Base-by-base conservation (phyloP, 306 rosid species). In the Lotus japonicus region DNA sequence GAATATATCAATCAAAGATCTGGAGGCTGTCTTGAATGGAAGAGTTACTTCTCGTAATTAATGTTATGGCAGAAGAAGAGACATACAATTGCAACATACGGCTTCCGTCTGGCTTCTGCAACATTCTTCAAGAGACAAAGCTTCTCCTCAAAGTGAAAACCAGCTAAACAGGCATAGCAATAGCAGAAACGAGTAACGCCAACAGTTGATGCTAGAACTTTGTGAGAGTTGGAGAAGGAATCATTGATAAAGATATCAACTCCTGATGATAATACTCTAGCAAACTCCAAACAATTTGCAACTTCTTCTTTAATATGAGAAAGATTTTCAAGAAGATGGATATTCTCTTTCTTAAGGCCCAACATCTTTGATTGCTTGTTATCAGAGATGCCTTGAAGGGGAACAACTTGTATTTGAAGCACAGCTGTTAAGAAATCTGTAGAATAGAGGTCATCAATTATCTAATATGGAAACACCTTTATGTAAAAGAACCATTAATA, bases 221-320 rank as follows among this genome's bases (percentile, higher is more conserved):
- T 88, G 79, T 94, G 98, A 58, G 89, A 82, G 67, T 68, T 78
- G 38, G 92, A 94, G 74, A 90, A 86, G 52, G 88, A 86, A 63
- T 94, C 98, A 19, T 94, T 86, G 55, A 94, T 95, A 72, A 90
- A 94, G 44, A 94, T 81, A 80, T 94, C 97, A 57, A 90, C 84
- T 65, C 86, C 90, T 1, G 78, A 84, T 2, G 96, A 81, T 64
- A 94, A 74, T 39, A 43, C 74, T 79, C 70, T 69, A 28, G 97
- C 63, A 85, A 88, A 90, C 53, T 86, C 72, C 69, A 76, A 66
- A 82, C 95, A 82, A 54, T 88, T 94, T 48, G 97, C 84, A 80
- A 81, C 87, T 81, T 90, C 99, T 80, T 83, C 89, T 80, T 84
- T 90, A 64, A 82, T 64, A 67, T 78, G 77, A 46, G 88, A 79